A percentile compares a stretch with the other conserved stretches of the same genome.
Evolutionary conservation across 129 eudicot genomes (phyloP).

Genomic region (Silybum marianum): DNA sequence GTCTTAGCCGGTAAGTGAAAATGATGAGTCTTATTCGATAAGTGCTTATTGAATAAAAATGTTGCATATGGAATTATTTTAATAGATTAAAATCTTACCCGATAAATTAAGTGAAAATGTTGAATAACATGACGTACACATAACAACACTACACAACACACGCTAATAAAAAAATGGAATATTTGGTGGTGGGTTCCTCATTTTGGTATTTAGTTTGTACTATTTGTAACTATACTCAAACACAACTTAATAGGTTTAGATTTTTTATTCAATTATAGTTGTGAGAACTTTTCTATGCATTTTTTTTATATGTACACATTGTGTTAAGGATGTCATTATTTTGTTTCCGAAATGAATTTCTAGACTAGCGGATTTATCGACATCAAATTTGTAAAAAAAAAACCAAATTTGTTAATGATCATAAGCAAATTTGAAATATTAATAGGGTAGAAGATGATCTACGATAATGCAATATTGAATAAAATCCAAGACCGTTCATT

Average conservation of each 20-base stretch:
- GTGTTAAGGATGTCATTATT: background rate
- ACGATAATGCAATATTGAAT: background rate
- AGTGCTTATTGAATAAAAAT: too few relatives aligned
- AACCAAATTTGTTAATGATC: background rate
- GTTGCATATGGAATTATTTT: too few relatives aligned
- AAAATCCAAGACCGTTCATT: background rate
- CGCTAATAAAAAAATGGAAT: background rate
- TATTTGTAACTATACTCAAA: background rate
- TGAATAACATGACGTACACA: too few relatives aligned
- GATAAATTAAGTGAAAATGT: too few relatives aligned
- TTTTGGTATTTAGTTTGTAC: too few relatives aligned
- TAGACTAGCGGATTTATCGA: too few relatives aligned
- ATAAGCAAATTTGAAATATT: background rate
- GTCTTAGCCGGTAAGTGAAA: too few relatives aligned
- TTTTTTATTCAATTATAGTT: background rate
- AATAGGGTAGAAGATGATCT: background rate
- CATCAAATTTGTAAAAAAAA: too few relatives aligned
- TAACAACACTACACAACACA: too few relatives aligned
- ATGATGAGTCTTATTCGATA: too few relatives aligned
- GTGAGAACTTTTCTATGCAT: background rate
- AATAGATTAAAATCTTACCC: too few relatives aligned
- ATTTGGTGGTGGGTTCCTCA: background rate
- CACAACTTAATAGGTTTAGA: background rate
- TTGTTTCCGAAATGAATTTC: too few relatives aligned
- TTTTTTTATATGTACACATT: background rate